Evolutionary conservation across 2,329 filamentous ascomycete species (phyloP), one percentile per base, ranked within the genome.

Genomic region (Arthrinium puccinioides): DNA sequence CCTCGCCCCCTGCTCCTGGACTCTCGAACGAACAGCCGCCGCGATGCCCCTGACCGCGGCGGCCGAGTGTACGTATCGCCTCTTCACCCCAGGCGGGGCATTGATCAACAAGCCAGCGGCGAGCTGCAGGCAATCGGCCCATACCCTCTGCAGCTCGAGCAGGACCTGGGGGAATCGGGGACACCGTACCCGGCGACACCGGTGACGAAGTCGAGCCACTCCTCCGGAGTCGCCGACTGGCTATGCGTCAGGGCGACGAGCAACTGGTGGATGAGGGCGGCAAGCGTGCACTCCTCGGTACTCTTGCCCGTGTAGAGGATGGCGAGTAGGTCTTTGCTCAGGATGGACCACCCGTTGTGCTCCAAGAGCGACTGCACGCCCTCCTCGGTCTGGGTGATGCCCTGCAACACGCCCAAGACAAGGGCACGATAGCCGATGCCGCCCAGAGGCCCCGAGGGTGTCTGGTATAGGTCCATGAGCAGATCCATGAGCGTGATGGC

Each of bases 401-500:
- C 79, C 49, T 82, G 75, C 1, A 82, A 56, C 0, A 74, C 76
- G 6, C 77, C 71, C 4, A 83, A 60, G 2, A 79, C 61, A 0
- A 78, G 66, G 3, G 69, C 67, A 5, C 75, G 66, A 40, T 79
- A 75, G 3, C 33, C 33, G 11, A 44, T 82, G 76, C 2, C 75
- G 56, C 25, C 49, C 54, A 1, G 50, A 49, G 20, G 21, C 8
- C 24, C 33, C n/a, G 16, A 16, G 21, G 20, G 59, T 3, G 50
- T 52, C 30, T 62, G 62, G 53, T 84, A 84, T 1, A 84, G 60
- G 10, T 80, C 76, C 36, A 82, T 52, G 21, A 84, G 64, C 64
- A 84, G 72, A 45, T 84, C 81, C 42, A 68, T 69, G 34, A 84
- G 56, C 0, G 76, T 78, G 0, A 69, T 66, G 9, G 69, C 71